A percentile compares a stretch with the other conserved stretches of the same genome.
phyloP scores from a whole-genome alignment of 345 rosid genomes.

The Dimocarpus longan region DNA sequence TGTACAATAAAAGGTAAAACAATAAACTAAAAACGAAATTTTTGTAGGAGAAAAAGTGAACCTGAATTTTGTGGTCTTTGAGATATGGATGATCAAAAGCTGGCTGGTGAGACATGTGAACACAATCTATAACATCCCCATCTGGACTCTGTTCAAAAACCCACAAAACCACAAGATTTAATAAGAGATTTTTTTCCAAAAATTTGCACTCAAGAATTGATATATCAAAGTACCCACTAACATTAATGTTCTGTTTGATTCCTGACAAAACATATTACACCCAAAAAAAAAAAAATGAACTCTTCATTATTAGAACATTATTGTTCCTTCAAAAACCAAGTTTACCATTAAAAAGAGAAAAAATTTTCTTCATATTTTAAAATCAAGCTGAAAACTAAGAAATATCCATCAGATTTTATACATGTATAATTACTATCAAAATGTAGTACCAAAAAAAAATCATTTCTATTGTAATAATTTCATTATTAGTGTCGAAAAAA shows the following conservation, averaged over 20 bases:
- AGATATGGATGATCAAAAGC: slow-evolving; percentile 97
- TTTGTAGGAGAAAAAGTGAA: slow-evolving; percentile 13
- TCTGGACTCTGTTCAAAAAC: slow-evolving; percentile 63
- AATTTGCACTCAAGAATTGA: background rate
- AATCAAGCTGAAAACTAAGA: background rate
- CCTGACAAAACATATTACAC: no score
- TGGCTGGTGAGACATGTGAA: slow-evolving; percentile 81
- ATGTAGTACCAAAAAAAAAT: slow-evolving; percentile 4
- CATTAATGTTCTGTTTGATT: background rate
- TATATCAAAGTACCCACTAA: background rate
- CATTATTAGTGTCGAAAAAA: background rate
- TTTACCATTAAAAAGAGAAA: slow-evolving; percentile 19
- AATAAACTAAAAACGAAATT: background rate
- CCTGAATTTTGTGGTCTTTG: slow-evolving; percentile 98
- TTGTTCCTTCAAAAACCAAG: slow-evolving; percentile 17
- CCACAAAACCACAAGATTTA: slow-evolving; percentile 11
- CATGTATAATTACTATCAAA: slow-evolving; percentile 14
- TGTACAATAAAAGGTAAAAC: no score
- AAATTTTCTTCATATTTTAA: background rate
- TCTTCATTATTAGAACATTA: slow-evolving; percentile 25
- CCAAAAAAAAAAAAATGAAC: background rate
- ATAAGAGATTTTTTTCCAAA: background rate
- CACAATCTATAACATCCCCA: slow-evolving; percentile 86
- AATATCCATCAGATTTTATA: slow-evolving; percentile 29
- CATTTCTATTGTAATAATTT: background rate